phyloP scores from a whole-genome alignment of 192 early-diverging fungal genomes.

The Backusella circina region DNA sequence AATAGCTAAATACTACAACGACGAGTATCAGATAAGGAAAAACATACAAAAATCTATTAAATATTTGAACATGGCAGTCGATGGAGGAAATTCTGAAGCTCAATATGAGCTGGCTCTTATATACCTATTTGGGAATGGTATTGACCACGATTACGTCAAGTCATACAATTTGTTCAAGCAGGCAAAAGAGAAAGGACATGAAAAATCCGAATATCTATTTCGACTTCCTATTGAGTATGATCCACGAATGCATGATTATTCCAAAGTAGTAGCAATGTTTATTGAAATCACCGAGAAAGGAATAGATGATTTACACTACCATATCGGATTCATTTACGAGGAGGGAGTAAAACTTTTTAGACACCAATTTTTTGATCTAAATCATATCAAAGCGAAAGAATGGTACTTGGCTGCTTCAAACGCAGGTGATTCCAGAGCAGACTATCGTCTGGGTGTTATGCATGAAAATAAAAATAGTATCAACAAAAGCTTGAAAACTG shows the following conservation, averaged over 20 bases:
- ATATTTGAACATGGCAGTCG: not conserved
- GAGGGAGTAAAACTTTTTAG: no score
- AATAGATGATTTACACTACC: not conserved
- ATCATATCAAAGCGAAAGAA: no score
- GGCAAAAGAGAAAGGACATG: not conserved
- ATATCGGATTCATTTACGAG: no score
- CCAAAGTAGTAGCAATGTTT: not conserved
- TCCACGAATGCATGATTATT: not conserved
- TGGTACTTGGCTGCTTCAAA: no score
- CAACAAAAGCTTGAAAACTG: no score
- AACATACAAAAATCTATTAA: no score
- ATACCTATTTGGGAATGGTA: not conserved
- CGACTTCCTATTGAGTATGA: not conserved
- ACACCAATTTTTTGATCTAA: no score
- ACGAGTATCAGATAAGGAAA: no score
- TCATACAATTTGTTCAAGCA: not conserved
- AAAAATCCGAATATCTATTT: not conserved
- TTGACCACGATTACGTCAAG: not conserved
- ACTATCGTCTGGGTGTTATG: no score
- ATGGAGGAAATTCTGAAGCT: rapidly evolving
- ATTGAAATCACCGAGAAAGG: not conserved
- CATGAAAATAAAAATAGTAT: not conserved
- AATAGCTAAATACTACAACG: no score
- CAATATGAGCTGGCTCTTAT: not conserved
- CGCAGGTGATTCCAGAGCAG: no score